Percentiles rank a stretch among this genome's conserved stretches.
Evolutionary conservation across 345 rosid species (phyloP).

Genomic region (Gossypium ekmanianum): DNA sequence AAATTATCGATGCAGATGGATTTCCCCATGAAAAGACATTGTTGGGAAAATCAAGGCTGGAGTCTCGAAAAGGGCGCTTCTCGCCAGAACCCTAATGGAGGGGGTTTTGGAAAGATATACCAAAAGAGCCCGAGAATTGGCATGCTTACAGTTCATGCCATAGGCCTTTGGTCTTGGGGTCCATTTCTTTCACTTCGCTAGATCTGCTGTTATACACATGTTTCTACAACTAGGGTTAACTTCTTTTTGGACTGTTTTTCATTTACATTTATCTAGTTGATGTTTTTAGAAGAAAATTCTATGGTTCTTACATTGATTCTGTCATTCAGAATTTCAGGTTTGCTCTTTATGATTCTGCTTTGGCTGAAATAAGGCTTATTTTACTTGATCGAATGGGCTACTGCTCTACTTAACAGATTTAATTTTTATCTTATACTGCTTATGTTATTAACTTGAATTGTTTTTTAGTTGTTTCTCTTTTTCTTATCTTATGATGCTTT

Average conservation of each 20-base stretch:
- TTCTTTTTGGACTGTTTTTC: not conserved
- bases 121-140: conserved; percentile 53
- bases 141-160: conserved; percentile 33
- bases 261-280: not conserved
- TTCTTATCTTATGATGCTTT: not conserved
- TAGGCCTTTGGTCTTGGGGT: conserved; percentile 58
- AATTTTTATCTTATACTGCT: not conserved
- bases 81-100: conserved; percentile 18
- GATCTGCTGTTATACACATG: conserved; percentile 9
- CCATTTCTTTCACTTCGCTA: conserved; percentile 19
- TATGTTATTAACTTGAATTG: not conserved
- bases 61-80: conserved; percentile 46
- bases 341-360: not conserved
- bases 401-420: no score
- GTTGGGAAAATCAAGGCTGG: conserved; percentile 51
- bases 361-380: not conserved
- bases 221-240: not conserved
- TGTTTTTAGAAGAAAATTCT: not conserved
- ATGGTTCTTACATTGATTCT: not conserved
- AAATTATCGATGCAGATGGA: not conserved
- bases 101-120: conserved; percentile 44
- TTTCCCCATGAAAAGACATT: conserved; percentile 1
- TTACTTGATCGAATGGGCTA: no score
- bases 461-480: not conserved
- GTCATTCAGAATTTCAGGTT: not conserved